phyloP scores from a whole-genome alignment of 2,329 filamentous ascomycete genomes.

The Chrysoporthe austroafricana region DNA sequence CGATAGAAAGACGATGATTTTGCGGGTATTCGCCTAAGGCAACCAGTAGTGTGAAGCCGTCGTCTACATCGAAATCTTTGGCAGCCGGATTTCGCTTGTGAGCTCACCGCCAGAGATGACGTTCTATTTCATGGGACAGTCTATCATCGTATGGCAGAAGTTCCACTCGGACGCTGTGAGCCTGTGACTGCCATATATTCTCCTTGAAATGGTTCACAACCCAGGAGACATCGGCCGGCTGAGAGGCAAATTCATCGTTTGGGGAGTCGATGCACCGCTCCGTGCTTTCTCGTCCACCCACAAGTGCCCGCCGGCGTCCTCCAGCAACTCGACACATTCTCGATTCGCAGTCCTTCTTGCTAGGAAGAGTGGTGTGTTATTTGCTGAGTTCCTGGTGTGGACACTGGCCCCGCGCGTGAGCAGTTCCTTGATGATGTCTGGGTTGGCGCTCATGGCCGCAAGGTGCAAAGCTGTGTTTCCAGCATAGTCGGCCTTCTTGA shows the following conservation, averaged over 20 bases:
- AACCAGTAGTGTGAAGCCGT: not conserved
- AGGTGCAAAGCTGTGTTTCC: conserved; percentile 73
- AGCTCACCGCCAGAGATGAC: not conserved
- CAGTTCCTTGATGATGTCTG: conserved; percentile 61
- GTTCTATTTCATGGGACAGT: not conserved
- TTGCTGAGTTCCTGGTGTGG: conserved; percentile 65
- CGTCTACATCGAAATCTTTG: not conserved
- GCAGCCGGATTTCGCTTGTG: not conserved
- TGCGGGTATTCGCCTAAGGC: not conserved
- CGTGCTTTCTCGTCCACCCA: conserved; percentile 52
- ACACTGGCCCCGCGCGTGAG: conserved; percentile 67
- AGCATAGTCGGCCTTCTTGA: conserved; percentile 79
- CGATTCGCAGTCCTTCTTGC: conserved; percentile 61
- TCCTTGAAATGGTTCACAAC: conserved; percentile 10
- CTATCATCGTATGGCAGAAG: not conserved
- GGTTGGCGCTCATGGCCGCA: conserved; percentile 57
- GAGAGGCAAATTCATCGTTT: conserved; percentile 15
- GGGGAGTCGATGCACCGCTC: conserved; percentile 25
- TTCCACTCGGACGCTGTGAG: not conserved
- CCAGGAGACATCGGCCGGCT: conserved; percentile 28
- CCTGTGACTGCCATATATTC: not conserved
- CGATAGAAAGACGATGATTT: not conserved
- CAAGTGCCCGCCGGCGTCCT: conserved; percentile 63
- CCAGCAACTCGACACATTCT: conserved; percentile 57
- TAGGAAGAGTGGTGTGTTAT: conserved; percentile 68